phyloP scores from a whole-genome alignment of 345 rosid species.

The Populus ilicifolia region DNA sequence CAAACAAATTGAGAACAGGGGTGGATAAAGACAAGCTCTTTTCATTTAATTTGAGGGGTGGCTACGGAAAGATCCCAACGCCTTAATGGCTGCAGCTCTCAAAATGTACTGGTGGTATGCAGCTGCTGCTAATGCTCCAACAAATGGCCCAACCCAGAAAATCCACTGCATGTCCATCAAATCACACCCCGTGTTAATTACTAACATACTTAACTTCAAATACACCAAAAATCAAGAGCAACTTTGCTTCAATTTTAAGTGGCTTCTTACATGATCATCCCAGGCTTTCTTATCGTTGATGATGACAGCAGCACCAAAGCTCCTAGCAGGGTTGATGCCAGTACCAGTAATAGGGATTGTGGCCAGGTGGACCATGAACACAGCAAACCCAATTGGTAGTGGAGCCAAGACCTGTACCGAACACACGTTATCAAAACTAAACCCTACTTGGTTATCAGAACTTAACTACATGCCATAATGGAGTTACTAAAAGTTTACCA shows the following conservation, averaged over 20 bases:
- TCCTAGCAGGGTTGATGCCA: slow-evolving; percentile 68
- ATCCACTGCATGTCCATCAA: slow-evolving; percentile 44
- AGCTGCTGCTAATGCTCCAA: slow-evolving; percentile 72
- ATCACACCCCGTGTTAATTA: background rate
- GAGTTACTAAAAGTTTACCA: no score
- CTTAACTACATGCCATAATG: no score
- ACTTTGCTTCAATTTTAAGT: background rate
- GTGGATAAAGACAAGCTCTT: background rate
- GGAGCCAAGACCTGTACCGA: slow-evolving; percentile 57
- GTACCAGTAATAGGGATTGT: slow-evolving; percentile 69
- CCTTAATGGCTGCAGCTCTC: slow-evolving; percentile 58
- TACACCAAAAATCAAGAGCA: background rate
- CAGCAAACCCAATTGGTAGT: slow-evolving; percentile 74
- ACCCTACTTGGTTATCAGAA: background rate
- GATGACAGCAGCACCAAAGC: slow-evolving; percentile 65
- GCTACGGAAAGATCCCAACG: slow-evolving; percentile 69
- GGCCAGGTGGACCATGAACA: slow-evolving; percentile 68
- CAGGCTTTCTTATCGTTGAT: slow-evolving; percentile 44
- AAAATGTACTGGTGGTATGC: slow-evolving; percentile 57
- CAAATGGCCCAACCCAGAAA: slow-evolving; percentile 69
- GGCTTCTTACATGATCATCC: slow-evolving; percentile 50
- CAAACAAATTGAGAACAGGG: slow-evolving; percentile 15
- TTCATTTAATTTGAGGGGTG: slow-evolving; percentile 41
- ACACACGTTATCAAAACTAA: background rate
- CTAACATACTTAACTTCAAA: background rate